Base-by-base conservation (phyloP, 2,329 filamentous ascomycete species). In the Didymellaceae sp. region DNA sequence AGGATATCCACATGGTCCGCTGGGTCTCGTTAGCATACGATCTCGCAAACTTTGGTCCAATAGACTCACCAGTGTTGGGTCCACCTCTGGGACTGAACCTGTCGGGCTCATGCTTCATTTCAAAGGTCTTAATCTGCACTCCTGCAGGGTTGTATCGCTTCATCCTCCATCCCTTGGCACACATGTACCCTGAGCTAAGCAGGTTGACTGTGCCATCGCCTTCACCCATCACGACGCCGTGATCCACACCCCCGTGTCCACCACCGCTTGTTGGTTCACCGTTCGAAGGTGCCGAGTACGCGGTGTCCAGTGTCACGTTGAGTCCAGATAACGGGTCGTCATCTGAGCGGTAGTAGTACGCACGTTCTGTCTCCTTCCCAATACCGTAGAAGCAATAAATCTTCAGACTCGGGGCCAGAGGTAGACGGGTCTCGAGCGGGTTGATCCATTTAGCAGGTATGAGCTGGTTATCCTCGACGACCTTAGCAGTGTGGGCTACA, bases 371-470 rank as follows among this genome's bases (percentile, higher is more conserved):
- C 3, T 90, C 88, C 71, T 97, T 99, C 2, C 93, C 93, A 4
- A 96, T 86, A 16, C 89, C 94, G 70, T 99, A 97, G 78, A 99
- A 97, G 76, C 94, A 97, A 75, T 92, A 97, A 10, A 99, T 90
- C 71, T 96, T 97, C 66, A 99, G 78, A 66, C 85, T 90, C 0
- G 94, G 93, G 1, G 94, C 93, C 16, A 91, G 80, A 0, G 94
- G 94, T 0, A 97, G 80, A 2, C 93, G 84, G 0, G 90, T 89
- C 72, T 97, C 93, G 1, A 97, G 83, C 0, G 94, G 94, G 67
- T 99, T 99, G 54, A 96, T 85, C 94, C 94, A 99, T 70, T 95
- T 99, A 0, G 71, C 61, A 1, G 77, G 78, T n/a, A 78, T 72
- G 25, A 56, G 56, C 43, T 79, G 74, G 58, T 80, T 80, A 42